Conservation (phyloP, 352 stramenopile species). For the Blastocystis sp. region DNA sequence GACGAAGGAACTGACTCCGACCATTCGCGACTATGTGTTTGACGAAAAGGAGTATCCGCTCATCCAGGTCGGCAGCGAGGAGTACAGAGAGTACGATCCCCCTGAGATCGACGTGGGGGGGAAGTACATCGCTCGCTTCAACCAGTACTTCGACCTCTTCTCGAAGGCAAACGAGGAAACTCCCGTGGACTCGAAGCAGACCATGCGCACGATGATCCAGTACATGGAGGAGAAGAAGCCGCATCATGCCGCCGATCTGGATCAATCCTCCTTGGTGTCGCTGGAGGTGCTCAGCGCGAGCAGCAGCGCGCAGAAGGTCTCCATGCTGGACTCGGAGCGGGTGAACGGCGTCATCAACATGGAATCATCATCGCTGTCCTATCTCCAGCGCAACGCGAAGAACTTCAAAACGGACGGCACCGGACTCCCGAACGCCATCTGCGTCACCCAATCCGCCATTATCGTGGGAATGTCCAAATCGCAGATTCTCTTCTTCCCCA, state of each 20-base stretch:
- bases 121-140: conserved; percentile 25
- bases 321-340: not conserved
- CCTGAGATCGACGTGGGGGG: not conserved
- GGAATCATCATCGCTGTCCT: not conserved
- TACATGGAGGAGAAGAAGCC: not conserved
- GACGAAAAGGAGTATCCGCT: conserved; percentile 13
- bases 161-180: not conserved
- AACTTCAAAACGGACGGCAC: conserved; percentile 36
- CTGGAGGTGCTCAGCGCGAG: not conserved
- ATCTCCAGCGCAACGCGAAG: conserved; percentile 13
- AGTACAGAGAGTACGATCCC: conserved; percentile 39
- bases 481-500: conserved; percentile 36
- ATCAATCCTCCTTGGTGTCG: not conserved
- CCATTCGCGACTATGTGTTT: conserved; percentile 21
- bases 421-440: conserved; percentile 44
- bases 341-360: conserved; percentile 7
- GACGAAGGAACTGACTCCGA: not conserved
- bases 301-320: not conserved
- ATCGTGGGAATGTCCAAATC: conserved; percentile 52
- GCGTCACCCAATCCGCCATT: not conserved
- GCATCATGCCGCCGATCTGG: not conserved
- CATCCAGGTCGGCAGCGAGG: conserved; percentile 9
- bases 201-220: not conserved
- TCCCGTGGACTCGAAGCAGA: not conserved
- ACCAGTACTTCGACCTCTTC: conserved; percentile 46